Percentiles rank a stretch among this genome's conserved stretches.
Conservation (phyloP, 768 basidiomycete species). For the Hypsizygus marmoreus region DNA sequence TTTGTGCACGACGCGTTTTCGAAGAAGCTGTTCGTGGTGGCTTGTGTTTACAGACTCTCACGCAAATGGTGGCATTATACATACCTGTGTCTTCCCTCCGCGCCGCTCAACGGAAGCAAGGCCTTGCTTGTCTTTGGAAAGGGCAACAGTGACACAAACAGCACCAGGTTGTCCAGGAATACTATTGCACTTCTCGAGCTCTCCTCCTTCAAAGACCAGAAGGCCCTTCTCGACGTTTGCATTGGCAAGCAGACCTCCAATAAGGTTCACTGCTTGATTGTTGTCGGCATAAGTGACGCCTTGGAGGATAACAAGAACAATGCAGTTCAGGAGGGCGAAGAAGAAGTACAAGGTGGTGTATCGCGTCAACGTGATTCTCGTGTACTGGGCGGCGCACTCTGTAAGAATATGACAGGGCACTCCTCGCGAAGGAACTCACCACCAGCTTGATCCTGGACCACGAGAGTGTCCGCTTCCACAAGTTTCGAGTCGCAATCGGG, state of each 20-base stretch:
- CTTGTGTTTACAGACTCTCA: too few species aligned
- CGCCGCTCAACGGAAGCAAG: neutral
- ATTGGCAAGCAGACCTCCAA: conserved; percentile 32
- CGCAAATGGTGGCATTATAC: neutral
- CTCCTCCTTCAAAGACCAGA: conserved; percentile 22
- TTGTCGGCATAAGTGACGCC: conserved; percentile 39
- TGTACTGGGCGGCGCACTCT: conserved; percentile 33
- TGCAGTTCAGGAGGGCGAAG: conserved; percentile 42
- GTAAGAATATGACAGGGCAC: neutral
- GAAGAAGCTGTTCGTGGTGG: too few species aligned
- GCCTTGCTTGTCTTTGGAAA: neutral
- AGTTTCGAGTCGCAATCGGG: conserved; percentile 2
- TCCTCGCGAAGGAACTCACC: conserved; percentile 19
- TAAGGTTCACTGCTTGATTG: conserved; percentile 29
- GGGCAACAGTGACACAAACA: conserved; percentile 21
- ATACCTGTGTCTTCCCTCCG: neutral
- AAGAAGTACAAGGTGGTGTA: conserved; percentile 51
- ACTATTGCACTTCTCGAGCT: conserved; percentile 39
- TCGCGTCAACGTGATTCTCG: conserved; percentile 49
- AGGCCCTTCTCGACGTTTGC: conserved; percentile 26
- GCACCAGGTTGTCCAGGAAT: conserved; percentile 34
- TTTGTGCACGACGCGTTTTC: neutral
- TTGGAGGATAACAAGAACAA: conserved; percentile 44
- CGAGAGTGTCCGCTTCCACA: conserved; percentile 23
- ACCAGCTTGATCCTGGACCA: conserved; percentile 27